A percentile compares a stretch with the other conserved stretches of the same genome.
phyloP scores from a whole-genome alignment of 108 stramenopile genomes.

The Cyclotella distinguenda region DNA sequence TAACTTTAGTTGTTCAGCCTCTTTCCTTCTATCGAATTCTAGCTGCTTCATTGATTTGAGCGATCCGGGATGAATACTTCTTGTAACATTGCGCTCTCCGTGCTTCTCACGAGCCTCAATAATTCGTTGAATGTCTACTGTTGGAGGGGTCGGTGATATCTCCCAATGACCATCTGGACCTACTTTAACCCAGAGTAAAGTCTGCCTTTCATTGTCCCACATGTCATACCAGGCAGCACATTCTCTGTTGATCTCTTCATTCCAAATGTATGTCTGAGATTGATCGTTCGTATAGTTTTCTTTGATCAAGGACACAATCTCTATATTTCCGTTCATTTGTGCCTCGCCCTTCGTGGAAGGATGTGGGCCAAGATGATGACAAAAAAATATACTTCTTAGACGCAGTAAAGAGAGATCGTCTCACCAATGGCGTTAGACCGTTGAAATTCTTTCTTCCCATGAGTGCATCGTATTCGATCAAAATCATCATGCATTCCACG shows the following conservation, averaged over 20 bases:
- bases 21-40: constrained; percentile 25
- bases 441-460: constrained; percentile 45
- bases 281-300: constrained; percentile 28
- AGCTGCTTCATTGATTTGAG: constrained; percentile 13
- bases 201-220: constrained; percentile 26
- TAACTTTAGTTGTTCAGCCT: constrained; percentile 11
- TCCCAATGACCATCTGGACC: constrained; percentile 11
- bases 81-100: constrained; percentile 16
- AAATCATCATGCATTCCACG: constrained; percentile 35
- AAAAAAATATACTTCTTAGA: not conserved
- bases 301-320: constrained; percentile 32
- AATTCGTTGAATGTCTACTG: constrained; percentile 33
- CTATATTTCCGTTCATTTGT: constrained; percentile 39
- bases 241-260: constrained; percentile 40
- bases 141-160: constrained; percentile 26
- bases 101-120: constrained; percentile 36
- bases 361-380: constrained; percentile 6
- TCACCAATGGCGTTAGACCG: constrained; percentile 10
- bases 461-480: constrained; percentile 41
- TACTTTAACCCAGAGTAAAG: constrained; percentile 16
- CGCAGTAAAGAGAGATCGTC: not conserved
- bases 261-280: constrained; percentile 27
- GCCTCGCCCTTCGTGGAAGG: constrained; percentile 28
- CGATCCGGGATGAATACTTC: constrained; percentile 24
- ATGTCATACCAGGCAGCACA: constrained; percentile 36